Evolutionary conservation across 2,329 filamentous ascomycete species (phyloP).

Genomic region (Xylaria sp.): DNA sequence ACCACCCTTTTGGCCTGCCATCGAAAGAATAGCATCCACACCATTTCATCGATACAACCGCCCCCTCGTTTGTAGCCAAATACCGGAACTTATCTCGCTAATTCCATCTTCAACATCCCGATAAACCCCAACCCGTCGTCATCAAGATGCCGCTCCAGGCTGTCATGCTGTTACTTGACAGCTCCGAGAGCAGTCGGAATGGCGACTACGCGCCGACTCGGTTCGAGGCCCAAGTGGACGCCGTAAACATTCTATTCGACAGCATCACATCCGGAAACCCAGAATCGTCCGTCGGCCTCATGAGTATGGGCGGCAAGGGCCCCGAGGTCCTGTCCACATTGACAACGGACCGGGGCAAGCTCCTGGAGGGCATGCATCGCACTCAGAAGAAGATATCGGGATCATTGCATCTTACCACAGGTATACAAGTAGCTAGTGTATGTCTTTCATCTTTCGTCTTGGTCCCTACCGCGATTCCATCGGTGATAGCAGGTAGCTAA

Average conservation of each 20-base stretch:
- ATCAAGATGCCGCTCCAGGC: constrained; percentile 95
- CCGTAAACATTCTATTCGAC: constrained; percentile 90
- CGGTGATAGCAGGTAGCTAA: constrained; percentile 19
- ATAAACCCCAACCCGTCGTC: constrained; percentile 21
- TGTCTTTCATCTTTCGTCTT: constrained; percentile 32
- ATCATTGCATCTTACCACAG: constrained; percentile 80
- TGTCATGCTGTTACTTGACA: constrained; percentile 99
- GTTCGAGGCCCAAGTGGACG: constrained; percentile 94
- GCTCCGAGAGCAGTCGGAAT: constrained; percentile 97
- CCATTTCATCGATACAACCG: neutral
- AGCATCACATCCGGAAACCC: constrained; percentile 93
- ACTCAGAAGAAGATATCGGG: constrained; percentile 90
- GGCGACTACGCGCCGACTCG: constrained; percentile 87
- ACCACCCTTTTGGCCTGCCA: neutral
- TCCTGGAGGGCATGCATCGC: constrained; percentile 83
- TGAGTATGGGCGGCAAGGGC: constrained; percentile 98
- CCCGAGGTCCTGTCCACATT: constrained; percentile 95
- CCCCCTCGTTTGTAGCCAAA: neutral
- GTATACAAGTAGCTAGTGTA: constrained; percentile 92
- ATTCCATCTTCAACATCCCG: neutral
- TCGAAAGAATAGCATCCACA: neutral
- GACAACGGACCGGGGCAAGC: constrained; percentile 93
- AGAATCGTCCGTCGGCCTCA: constrained; percentile 92
- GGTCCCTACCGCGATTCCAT: neutral
- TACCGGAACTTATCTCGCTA: neutral